Conservation (phyloP, 2,329 filamentous ascomycete species). For the Aspergillus clavatus region DNA sequence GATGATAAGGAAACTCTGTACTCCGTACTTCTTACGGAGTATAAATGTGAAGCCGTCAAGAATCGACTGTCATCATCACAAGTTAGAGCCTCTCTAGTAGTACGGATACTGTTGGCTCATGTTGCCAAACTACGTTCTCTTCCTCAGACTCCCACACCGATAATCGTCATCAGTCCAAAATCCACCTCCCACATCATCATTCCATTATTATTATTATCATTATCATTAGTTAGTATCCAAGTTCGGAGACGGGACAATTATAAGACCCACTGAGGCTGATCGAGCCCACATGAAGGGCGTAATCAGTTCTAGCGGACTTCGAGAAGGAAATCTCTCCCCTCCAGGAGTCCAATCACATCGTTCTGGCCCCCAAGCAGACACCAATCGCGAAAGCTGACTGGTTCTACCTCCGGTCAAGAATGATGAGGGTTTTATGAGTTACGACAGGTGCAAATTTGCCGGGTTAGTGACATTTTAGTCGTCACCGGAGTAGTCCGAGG, state of each 20-base stretch:
- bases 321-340: conserved; percentile 15
- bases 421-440: too few species aligned
- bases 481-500: not conserved
- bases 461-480: not conserved
- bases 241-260: too few species aligned
- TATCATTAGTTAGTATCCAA: too few species aligned
- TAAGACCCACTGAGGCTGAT: not conserved
- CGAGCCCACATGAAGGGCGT: too few species aligned
- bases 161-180: too few species aligned
- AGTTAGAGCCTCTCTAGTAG: too few species aligned
- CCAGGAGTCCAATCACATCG: not conserved
- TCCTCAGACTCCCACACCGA: too few species aligned
- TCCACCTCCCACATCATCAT: too few species aligned
- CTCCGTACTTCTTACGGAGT: not conserved
- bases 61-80: not conserved
- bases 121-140: not conserved
- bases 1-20: not conserved
- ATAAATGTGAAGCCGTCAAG: not conserved
- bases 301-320: conserved; percentile 25
- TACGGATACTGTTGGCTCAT: too few species aligned
- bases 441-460: too few species aligned
- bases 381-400: not conserved
- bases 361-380: not conserved
- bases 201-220: too few species aligned
- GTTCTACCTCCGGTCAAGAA: too few species aligned